Evolutionary conservation across 2,329 filamentous ascomycete genomes (phyloP).

Genomic region (Sporothrix pseudoabietina): DNA sequence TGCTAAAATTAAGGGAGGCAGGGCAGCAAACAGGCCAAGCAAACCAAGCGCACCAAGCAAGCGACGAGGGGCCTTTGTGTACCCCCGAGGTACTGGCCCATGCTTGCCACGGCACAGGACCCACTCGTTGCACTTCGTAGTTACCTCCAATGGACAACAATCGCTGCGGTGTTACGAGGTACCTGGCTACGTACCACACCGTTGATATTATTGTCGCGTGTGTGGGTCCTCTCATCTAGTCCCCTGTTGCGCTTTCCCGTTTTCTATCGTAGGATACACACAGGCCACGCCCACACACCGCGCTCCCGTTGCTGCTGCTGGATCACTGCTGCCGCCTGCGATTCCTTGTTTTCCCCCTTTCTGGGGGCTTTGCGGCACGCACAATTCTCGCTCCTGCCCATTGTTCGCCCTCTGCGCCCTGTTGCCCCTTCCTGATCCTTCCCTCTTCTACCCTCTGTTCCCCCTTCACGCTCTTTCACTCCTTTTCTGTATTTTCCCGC

Average conservation of each 20-base stretch:
- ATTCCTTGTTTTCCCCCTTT: constrained; percentile 6
- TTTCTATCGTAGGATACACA: constrained; percentile 15
- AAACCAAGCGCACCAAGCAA: constrained; percentile 14
- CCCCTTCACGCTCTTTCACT: constrained; percentile 9
- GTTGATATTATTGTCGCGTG: constrained; percentile 29
- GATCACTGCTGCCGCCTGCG: constrained; percentile 6
- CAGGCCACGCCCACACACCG: neutral
- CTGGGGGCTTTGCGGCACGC: neutral
- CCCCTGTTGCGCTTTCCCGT: constrained; percentile 26
- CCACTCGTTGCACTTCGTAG: constrained; percentile 6
- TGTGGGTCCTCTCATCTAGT: constrained; percentile 29
- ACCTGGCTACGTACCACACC: neutral
- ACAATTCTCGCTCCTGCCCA: neutral
- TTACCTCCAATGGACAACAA: constrained; percentile 14
- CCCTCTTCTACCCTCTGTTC: constrained; percentile 5
- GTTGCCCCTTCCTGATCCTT: constrained; percentile 20
- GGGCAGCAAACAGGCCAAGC: neutral
- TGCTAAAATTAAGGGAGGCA: constrained; percentile 22
- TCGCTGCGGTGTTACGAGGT: neutral
- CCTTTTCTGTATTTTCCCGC: constrained; percentile 21
- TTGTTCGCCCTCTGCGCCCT: constrained; percentile 1
- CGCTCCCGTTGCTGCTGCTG: neutral
- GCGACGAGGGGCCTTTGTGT: neutral
- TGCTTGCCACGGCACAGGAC: neutral
- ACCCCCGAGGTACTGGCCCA: constrained; percentile 15